These are phyloP conservation scores for Boletus rufocinnamomeus DNA, from an alignment of 768 basidiomycete genomes.

Conservation along the genomic window DNA sequence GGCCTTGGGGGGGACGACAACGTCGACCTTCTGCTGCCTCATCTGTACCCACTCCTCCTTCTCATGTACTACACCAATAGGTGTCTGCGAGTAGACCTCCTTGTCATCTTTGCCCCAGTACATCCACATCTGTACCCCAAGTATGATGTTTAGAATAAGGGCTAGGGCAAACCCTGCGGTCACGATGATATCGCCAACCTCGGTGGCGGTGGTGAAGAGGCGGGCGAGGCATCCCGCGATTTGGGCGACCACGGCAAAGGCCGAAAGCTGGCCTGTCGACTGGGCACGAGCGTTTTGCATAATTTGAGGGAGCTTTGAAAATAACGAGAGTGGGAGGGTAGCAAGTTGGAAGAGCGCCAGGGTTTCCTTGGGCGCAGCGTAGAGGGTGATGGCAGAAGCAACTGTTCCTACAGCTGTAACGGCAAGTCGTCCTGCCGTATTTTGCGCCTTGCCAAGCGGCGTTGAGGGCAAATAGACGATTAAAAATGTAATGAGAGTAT, in stretches of 20 bases:
- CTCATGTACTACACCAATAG: constrained; percentile 27
- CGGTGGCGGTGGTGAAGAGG: constrained; percentile 89
- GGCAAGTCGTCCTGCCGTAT: constrained; percentile 35
- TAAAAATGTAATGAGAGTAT: constrained; percentile 83
- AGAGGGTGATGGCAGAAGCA: constrained; percentile 43
- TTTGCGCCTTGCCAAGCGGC: constrained; percentile 27
- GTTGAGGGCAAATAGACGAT: constrained; percentile 66
- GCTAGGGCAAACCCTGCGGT: constrained; percentile 84
- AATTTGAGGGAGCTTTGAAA: constrained; percentile 96
- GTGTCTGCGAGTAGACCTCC: constrained; percentile 27
- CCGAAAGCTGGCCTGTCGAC: constrained; percentile 92
- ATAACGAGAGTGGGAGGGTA: constrained; percentile 88
- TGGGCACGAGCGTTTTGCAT: constrained; percentile 68
- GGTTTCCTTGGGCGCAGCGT: constrained; percentile 45
- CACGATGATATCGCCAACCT: constrained; percentile 82
- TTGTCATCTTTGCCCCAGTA: constrained; percentile 69
- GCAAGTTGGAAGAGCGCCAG: constrained; percentile 76
- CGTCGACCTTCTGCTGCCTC: constrained; percentile 38
- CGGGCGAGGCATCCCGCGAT: constrained; percentile 88
- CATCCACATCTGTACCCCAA: constrained; percentile 81
- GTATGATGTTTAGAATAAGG: constrained; percentile 76
- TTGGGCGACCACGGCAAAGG: constrained; percentile 88
- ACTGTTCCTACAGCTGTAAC: constrained; percentile 36
- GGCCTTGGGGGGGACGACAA: constrained; percentile 45
- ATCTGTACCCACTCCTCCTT: constrained; percentile 32